Conservation (phyloP, 164 flowering plant genomes). For the Aristolochia contorta region DNA sequence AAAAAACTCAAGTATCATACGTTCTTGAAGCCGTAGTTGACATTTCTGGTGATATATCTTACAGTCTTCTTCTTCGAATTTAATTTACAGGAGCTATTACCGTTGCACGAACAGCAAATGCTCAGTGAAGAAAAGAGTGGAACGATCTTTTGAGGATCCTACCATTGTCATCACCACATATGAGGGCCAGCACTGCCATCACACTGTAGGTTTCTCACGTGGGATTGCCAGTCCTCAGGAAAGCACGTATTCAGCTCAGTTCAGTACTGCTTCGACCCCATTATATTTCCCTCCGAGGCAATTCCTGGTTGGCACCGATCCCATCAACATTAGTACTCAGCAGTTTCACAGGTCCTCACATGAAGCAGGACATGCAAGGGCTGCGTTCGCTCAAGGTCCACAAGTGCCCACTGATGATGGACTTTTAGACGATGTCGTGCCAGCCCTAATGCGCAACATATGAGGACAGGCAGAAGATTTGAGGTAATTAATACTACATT, state of each 20-base stretch:
- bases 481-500: not conserved
- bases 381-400: slow-evolving; percentile 2
- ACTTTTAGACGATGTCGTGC: slow-evolving; percentile 66
- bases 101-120: slow-evolving; percentile 87
- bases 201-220: not conserved
- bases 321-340: slow-evolving; percentile 7
- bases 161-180: slow-evolving; percentile 77
- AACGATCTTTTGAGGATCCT: slow-evolving; percentile 67
- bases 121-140: slow-evolving; percentile 87
- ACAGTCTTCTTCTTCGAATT: no score
- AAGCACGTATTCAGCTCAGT: not conserved
- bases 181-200: slow-evolving; percentile 76
- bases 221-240: not conserved
- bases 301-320: slow-evolving; percentile 14
- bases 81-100: slow-evolving; percentile 63
- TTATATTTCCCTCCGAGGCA: slow-evolving; percentile 27
- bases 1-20: no score
- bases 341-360: slow-evolving; percentile 8
- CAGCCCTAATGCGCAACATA: slow-evolving; percentile 44
- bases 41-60: no score
- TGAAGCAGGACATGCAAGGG: slow-evolving; percentile 11
- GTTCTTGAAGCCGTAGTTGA: no score
- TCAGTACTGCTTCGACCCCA: slow-evolving; percentile 11
- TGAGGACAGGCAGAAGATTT: slow-evolving; percentile 15
- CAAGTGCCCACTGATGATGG: slow-evolving; percentile 43